phyloP scores from a whole-genome alignment of 139 green algal genomes.

The Chlorella sp. region DNA sequence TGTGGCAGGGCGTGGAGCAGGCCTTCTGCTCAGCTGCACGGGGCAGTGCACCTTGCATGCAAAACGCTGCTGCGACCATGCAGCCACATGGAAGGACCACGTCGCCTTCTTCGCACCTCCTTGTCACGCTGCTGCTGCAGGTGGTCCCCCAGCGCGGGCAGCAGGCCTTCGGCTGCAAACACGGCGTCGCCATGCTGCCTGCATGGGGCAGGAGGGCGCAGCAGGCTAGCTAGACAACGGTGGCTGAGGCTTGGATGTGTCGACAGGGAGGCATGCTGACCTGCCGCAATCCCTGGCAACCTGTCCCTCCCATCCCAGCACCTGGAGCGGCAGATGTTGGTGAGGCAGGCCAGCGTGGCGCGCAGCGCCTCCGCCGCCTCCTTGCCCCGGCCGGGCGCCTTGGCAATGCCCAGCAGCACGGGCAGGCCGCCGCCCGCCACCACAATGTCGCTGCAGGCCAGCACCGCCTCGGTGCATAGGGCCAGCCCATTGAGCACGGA shows the following conservation, averaged over 20 bases:
- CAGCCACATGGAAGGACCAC: too few relatives aligned
- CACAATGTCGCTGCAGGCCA: conserved; percentile 34
- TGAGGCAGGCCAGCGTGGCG: conserved; percentile 1
- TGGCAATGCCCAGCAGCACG: conserved; percentile 16
- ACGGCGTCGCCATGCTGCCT: conserved; percentile 7
- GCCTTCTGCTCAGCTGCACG: neutral
- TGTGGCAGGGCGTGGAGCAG: neutral
- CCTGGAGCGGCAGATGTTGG: conserved; percentile 30
- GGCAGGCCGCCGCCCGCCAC: conserved; percentile 13
- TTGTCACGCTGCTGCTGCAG: conserved; percentile 31
- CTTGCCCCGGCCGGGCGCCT: neutral
- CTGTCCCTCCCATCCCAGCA: neutral
- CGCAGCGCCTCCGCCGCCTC: conserved; percentile 31
- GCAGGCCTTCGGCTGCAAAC: conserved; percentile 19
- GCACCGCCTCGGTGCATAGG: conserved; percentile 22
- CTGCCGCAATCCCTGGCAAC: neutral
- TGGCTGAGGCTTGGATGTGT: too few relatives aligned
- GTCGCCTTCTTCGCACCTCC: neutral
- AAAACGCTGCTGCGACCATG: neutral
- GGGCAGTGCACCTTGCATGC: neutral
- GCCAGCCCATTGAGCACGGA: conserved; percentile 16
- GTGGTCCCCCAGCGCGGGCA: conserved; percentile 6
- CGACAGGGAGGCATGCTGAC: neutral
- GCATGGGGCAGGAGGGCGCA: neutral
- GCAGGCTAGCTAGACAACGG: too few relatives aligned